Base-by-base conservation (phyloP, 306 rosid species). In the Rosa persica region DNA sequence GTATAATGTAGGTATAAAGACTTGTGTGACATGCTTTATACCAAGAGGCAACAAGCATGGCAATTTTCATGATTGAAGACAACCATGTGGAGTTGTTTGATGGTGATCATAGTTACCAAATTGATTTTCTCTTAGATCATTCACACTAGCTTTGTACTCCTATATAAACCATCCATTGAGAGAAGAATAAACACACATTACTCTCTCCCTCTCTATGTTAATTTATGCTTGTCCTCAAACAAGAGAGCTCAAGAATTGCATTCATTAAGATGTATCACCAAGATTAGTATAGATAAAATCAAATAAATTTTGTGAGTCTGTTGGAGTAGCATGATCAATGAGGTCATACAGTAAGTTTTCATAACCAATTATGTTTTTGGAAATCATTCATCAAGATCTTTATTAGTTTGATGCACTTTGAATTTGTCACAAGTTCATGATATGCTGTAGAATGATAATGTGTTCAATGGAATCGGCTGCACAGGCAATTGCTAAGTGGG, bases 391-490 rank as follows among this genome's bases (percentile, higher is more conserved):
- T 20, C 22, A 55, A 6, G 10, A 55, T n/a, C 23, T 55, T 51
- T 55, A 55, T 20, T 55, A 22, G 2, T 7, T 55, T 1, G 62
- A 55, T 55, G 10, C 27, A n/a, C 13, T 55, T 55, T 13, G 0
- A n/a, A 10, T 61, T 27, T 61, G 39, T 61, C 39, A 61, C 67
- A 61, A 27, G 6, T 61, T 12, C 2, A 61, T 61, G 67, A 61
- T 61, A 61, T 61, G 7, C 40, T 61, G 8, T 12, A 25, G n/a
- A n/a, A n/a, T n/a, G n/a, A n/a, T n/a, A n/a, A n/a, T 36, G 34
- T 8, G 7, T 73, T 39, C 22, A 39, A 55, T 55, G 77, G 23
- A 39, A n/a, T 2, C 79, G 86, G 61, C 62, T 54, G 83, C 83
- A 79, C 72, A 70, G n/a, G 74, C 15, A 76, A 1, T 64, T 83